A percentile compares a stretch with the other conserved stretches of the same genome.
phyloP scores from a whole-genome alignment of 257 asterid genomes.

The Nicotiana attenuata region DNA sequence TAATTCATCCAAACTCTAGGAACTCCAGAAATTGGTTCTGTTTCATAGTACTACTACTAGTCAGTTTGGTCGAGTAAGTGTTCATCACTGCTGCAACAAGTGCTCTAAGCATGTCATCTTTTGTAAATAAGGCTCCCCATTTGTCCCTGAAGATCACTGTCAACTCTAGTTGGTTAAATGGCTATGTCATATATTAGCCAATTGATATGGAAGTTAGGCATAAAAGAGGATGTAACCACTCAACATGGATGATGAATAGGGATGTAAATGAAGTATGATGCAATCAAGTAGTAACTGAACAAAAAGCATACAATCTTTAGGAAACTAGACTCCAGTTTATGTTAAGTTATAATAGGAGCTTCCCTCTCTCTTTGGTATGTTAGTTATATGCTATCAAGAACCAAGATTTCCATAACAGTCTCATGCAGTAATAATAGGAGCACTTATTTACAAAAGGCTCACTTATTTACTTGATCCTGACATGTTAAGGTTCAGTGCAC shows the following conservation, averaged over 20 bases:
- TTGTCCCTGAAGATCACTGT: no score
- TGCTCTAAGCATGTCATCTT: no score
- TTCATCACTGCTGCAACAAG: no score
- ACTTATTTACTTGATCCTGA: no score
- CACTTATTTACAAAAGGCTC: no score
- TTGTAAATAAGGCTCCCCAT: no score
- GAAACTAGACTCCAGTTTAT: background rate
- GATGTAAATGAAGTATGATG: constrained; percentile 21
- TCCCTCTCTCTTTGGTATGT: background rate
- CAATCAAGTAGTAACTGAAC: constrained; percentile 17
- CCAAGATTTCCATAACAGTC: background rate
- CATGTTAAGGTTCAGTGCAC: no score
- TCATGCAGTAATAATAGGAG: no score
- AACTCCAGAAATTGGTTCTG: no score
- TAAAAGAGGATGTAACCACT: background rate
- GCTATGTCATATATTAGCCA: constrained; percentile 9
- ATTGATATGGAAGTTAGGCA: background rate
- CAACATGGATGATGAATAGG: constrained; percentile 9
- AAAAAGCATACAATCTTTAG: constrained; percentile 19
- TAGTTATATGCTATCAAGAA: background rate
- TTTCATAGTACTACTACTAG: no score
- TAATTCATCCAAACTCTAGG: no score
- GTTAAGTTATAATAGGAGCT: background rate
- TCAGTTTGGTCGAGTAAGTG: no score
- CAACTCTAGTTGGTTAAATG: constrained; percentile 17